Conservation (phyloP, 2,329 filamentous ascomycete species). For the Fusarium guadeloupense region DNA sequence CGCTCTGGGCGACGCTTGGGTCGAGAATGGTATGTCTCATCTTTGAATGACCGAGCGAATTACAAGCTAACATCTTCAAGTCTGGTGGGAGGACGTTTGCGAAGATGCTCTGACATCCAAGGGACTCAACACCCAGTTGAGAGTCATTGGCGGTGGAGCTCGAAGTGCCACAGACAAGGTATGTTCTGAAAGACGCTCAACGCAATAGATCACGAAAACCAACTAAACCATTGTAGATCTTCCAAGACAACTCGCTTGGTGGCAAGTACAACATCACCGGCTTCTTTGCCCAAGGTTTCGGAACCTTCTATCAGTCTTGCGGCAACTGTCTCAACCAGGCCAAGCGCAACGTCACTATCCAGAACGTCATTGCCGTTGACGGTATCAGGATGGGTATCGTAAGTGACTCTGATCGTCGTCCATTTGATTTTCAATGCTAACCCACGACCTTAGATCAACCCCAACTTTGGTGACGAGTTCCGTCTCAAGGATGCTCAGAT, state of each 20-base stretch:
- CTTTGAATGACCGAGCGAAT: accelerated
- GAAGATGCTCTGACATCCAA: constrained; percentile 44
- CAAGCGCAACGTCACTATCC: constrained; percentile 42
- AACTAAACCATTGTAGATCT: constrained; percentile 27
- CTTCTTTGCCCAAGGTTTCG: constrained; percentile 44
- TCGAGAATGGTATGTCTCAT: constrained; percentile 40
- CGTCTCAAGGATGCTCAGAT: constrained; percentile 43
- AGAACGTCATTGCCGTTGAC: constrained; percentile 42
- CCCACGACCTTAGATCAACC: constrained; percentile 34
- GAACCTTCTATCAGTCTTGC: constrained; percentile 45
- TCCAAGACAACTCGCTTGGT: constrained; percentile 44
- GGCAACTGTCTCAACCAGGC: constrained; percentile 45
- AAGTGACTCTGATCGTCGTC: neutral
- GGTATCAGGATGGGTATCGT: constrained; percentile 42
- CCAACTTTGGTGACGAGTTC: constrained; percentile 44
- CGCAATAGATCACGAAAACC: accelerated
- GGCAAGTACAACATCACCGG: constrained; percentile 47
- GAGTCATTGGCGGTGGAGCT: constrained; percentile 44
- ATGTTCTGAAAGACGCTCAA: accelerated
- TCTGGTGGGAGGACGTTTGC: constrained; percentile 47
- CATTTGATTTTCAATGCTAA: neutral
- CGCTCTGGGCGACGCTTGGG: constrained; percentile 45
- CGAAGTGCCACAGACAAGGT: constrained; percentile 45
- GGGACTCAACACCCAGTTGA: constrained; percentile 43
- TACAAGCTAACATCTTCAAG: neutral